A percentile compares a stretch with the other conserved stretches of the same genome.
Evolutionary conservation across 2,329 filamentous ascomycete genomes (phyloP).

Genomic region (Cadophora gregata): DNA sequence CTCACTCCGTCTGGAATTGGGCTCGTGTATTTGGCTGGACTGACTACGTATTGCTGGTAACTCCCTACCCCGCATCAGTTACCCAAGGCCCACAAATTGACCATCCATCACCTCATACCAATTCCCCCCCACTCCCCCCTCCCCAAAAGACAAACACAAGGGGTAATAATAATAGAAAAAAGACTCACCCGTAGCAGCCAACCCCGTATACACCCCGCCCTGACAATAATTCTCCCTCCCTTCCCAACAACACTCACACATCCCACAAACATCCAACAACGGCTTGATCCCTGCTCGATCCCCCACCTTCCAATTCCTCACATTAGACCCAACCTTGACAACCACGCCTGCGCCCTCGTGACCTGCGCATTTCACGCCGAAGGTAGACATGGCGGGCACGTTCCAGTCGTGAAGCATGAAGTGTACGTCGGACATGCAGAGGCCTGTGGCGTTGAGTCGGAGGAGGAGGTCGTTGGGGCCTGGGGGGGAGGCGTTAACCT

Average conservation of each 20-base stretch:
- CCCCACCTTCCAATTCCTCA: conserved; percentile 58
- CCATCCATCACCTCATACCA: no score
- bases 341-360: conserved; percentile 65
- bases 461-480: conserved; percentile 57
- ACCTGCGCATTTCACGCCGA: conserved; percentile 54
- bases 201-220: conserved; percentile 52
- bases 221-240: conserved; percentile 60
- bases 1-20: conserved; percentile 60
- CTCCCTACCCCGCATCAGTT: conserved; percentile 47
- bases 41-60: conserved; percentile 64
- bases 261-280: conserved; percentile 56
- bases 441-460: conserved; percentile 61
- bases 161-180: not conserved
- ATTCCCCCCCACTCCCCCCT: no score
- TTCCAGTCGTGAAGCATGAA: conserved; percentile 61
- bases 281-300: conserved; percentile 60
- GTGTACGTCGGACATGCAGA: conserved; percentile 64
- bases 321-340: conserved; percentile 59
- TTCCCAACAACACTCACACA: conserved; percentile 56
- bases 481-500: not conserved
- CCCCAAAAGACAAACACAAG: not conserved
- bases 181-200: conserved; percentile 46
- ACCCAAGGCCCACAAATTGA: no score
- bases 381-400: conserved; percentile 51
- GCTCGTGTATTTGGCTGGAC: conserved; percentile 52